A percentile compares a stretch with the other conserved stretches of the same genome.
Conservation (phyloP, 768 basidiomycete species). For the Plicaturopsis crispa region DNA sequence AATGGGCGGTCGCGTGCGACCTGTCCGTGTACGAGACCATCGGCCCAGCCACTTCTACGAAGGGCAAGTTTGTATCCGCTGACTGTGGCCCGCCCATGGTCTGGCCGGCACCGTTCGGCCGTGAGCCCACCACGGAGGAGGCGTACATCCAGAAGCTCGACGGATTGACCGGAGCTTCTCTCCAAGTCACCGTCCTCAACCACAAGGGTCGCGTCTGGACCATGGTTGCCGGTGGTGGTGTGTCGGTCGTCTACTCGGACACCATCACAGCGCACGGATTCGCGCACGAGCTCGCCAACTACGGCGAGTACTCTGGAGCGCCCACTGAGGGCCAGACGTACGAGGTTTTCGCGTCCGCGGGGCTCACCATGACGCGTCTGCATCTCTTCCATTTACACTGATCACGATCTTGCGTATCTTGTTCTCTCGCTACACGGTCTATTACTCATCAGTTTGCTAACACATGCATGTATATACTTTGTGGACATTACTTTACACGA, state of each 20-base stretch:
- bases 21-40: conserved; percentile 61
- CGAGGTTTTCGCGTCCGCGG: conserved; percentile 98
- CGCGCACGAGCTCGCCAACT: conserved; percentile 97
- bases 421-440: no score
- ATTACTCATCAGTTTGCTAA: no score
- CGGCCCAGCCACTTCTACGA: conserved; percentile 31
- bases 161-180: conserved; percentile 92
- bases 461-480: no score
- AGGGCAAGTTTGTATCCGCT: conserved; percentile 50
- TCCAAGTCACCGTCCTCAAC: conserved; percentile 97
- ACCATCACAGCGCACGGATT: conserved; percentile 89
- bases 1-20: conserved; percentile 98
- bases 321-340: conserved; percentile 98
- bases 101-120: conserved; percentile 93
- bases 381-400: no score
- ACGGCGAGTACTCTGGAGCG: conserved; percentile 98
- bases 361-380: no score
- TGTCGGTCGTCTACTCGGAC: conserved; percentile 63
- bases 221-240: conserved; percentile 98
- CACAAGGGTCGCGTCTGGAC: conserved; percentile 96
- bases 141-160: conserved; percentile 99
- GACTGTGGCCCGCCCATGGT: conserved; percentile 98
- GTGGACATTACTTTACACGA: no score
- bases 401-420: no score
- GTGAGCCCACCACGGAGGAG: conserved; percentile 96